Base-by-base conservation (phyloP, 2,329 filamentous ascomycete species). In the Nectriaceae sp. region DNA sequence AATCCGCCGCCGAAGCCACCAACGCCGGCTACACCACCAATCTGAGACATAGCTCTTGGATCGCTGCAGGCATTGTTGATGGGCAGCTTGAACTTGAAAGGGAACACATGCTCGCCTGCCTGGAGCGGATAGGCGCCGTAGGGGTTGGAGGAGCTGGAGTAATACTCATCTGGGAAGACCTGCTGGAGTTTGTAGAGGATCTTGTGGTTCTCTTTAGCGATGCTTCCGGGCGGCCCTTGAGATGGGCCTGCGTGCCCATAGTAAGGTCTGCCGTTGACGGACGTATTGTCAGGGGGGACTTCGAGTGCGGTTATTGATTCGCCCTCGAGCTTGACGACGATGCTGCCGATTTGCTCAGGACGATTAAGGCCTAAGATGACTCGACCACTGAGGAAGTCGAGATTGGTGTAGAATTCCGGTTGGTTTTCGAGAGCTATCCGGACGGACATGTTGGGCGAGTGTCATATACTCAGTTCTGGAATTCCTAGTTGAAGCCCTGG, bases 271-370 rank as follows among this genome's bases (percentile, higher is more conserved):
- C 65, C 56, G 70, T 72, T 52, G 63, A 73, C 62, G 64, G 70
- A 66, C 69, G 73, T 59, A 20, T 70, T 65, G 64, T 74, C 67
- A 67, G 75, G 66, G 59, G 81, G 71, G 53, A 80, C 65, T 69
- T 74, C 66, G 15, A 90, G 70, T 37, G 86, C 78, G 4, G 88
- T 92, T 53, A 79, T 79, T 40, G 84, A 84, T 70, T 94, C 88
- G 57, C 89, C 89, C 65, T 94, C 89, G 24, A 94, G 81, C 74
- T 94, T 94, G 62, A 93, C 88, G 31, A 90, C 76, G 54, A 94
- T 85, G 44, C 84, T 87, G 41, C 83, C 82, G 42, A 93, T 78
- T 47, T 80, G 76, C 66, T 93, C 89, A 45, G 88, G 72, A 55
- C 85, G 87, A 43, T 79, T 83, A 54, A 86, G 70, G 18, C 62